Evolutionary conservation across 2,329 filamentous ascomycete genomes (phyloP).

Genomic region (Pseudogymnoascus sp.): DNA sequence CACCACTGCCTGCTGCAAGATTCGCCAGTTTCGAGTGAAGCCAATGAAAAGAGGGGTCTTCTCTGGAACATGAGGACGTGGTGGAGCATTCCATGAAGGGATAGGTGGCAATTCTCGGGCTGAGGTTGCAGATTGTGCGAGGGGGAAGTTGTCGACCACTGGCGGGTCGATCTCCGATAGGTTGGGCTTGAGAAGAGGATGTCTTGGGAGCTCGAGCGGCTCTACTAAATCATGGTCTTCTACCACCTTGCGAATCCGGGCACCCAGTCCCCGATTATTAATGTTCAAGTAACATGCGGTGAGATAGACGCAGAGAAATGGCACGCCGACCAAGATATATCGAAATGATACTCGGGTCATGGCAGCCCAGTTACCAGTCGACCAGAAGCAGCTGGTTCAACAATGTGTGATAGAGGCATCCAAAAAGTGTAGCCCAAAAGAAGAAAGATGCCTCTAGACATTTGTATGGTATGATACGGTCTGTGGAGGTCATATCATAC

Average conservation of each 20-base stretch:
- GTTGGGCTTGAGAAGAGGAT: conserved; percentile 20
- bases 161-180: conserved; percentile 11
- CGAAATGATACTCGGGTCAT: conserved; percentile 7
- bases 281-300: conserved; percentile 1
- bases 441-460: background rate
- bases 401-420: background rate
- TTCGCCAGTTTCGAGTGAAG: conserved; percentile 49
- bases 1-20: conserved; percentile 48
- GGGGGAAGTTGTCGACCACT: conserved; percentile 25
- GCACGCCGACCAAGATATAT: conserved; percentile 5
- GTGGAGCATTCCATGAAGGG: conserved; percentile 39
- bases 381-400: background rate
- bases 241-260: background rate
- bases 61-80: conserved; percentile 32
- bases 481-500: background rate
- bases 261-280: background rate
- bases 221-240: background rate
- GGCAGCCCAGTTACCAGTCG: background rate
- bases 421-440: background rate
- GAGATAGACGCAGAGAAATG: background rate
- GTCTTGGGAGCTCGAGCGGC: conserved; percentile 5
- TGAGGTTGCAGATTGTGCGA: conserved; percentile 19
- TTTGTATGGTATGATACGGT: background rate
- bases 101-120: conserved; percentile 32
- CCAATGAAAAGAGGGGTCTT: conserved; percentile 48